Evolutionary conservation across 2,329 filamentous ascomycete genomes (phyloP), one percentile per base, ranked within the genome.

Genomic region (Lomentospora prolificans): DNA sequence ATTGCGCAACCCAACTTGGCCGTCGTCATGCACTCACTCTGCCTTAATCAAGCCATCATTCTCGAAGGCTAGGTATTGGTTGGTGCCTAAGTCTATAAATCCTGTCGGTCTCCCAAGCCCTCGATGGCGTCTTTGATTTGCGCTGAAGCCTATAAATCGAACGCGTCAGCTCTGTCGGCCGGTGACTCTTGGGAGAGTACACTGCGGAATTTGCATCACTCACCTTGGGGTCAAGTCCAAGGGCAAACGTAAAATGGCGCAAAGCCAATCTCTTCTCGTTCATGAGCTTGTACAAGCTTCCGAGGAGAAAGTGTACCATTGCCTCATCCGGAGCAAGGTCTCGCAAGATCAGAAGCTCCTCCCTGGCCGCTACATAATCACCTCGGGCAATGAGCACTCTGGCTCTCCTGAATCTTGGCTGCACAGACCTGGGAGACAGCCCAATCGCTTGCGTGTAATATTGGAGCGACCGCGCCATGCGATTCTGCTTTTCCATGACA

Each of bases 81-180:
- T n/a, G n/a, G n/a, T n/a, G n/a, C n/a, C n/a, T n/a, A n/a, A n/a
- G n/a, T n/a, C n/a, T n/a, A n/a, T n/a, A n/a, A n/a, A n/a, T n/a
- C n/a, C n/a, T n/a, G n/a, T n/a, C 4, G 86, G 57, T 90, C 86
- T 64, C 95, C 90, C 57, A 97, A 80, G 63, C 85, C 86, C 74
- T 97, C 92, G 73, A 99, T 96, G 17, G 90, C 90, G 68, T 96
- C 90, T 72, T 97, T 99, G 71, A 99, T 96, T 69, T 90, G 87
- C 60, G 89, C 86, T 61, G 89, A 90, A 63, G 92, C 90, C 91
- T 96, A 61, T 12, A 36, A 36, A 65, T 57, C 53, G 57, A 33
- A 30, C 8, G 9, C 3, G 57, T 67, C 62, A 70, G 68, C 55
- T 55, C 57, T 55, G 30, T 24, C 33, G 12, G 30, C 30, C n/a